Conservation (phyloP, 225 moss, liverwort and hornwort species). For the Bryoerythrophyllum caledonicum region DNA sequence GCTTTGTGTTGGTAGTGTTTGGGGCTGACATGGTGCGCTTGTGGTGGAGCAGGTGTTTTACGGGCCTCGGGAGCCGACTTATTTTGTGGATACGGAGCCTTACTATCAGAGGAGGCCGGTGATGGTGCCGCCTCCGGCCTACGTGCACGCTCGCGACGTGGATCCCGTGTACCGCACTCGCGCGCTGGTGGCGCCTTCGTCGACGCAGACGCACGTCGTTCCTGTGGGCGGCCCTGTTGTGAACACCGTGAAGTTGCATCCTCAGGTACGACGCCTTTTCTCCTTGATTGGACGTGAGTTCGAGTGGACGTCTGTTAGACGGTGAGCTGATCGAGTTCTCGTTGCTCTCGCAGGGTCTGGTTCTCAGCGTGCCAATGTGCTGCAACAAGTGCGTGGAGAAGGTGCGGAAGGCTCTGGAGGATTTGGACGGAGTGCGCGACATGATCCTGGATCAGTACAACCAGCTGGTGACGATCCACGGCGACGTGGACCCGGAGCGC, state of each 20-base stretch:
- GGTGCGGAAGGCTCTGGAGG: slow-evolving; percentile 31
- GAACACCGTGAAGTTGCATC: neutral
- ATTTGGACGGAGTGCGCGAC: slow-evolving; percentile 36
- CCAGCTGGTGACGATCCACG: slow-evolving; percentile 37
- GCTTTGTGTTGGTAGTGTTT: neutral
- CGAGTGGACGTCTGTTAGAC: no score
- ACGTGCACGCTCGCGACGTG: neutral
- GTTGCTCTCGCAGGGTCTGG: slow-evolving; percentile 23
- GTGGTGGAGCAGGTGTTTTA: slow-evolving; percentile 46
- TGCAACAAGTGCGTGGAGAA: slow-evolving; percentile 54
- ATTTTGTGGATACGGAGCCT: slow-evolving; percentile 19
- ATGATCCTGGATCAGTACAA: slow-evolving; percentile 34
- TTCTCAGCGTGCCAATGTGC: slow-evolving; percentile 52
- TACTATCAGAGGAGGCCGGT: slow-evolving; percentile 17
- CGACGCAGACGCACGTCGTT: slow-evolving; percentile 15
- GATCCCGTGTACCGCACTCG: slow-evolving; percentile 24
- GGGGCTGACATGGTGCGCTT: neutral
- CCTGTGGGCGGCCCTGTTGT: neutral
- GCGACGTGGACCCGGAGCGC: slow-evolving; percentile 46
- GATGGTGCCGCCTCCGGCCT: neutral
- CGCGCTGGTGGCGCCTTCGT: slow-evolving; percentile 34
- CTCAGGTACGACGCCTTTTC: neutral
- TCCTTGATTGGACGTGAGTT: no score
- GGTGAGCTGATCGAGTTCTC: neutral
- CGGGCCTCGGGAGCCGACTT: slow-evolving; percentile 45